phyloP scores from a whole-genome alignment of 257 asterid genomes.

The Parsonsia alboflavescens region DNA sequence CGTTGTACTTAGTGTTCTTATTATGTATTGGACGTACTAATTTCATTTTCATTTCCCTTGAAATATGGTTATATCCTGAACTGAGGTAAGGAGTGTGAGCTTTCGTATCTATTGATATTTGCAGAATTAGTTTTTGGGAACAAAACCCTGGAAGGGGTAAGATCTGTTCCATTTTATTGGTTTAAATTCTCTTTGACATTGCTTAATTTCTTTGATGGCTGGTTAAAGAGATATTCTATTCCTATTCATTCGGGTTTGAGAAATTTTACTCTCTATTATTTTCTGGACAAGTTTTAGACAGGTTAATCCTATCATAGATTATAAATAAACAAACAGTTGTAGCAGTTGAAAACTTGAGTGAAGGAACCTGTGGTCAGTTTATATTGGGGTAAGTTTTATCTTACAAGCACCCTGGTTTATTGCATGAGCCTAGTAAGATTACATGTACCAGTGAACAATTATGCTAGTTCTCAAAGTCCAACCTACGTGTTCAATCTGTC shows the following conservation, averaged over 20 bases:
- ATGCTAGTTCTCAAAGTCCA: no score
- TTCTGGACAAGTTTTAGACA: not conserved
- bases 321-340: no score
- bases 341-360: no score
- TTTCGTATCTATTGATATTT: not conserved
- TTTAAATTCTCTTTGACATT: not conserved
- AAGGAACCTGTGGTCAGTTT: no score
- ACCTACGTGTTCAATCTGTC: no score
- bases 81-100: not conserved
- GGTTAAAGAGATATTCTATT: not conserved
- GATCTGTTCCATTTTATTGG: not conserved
- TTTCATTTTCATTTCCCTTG: not conserved
- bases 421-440: no score
- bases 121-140: not conserved
- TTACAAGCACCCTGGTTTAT: no score
- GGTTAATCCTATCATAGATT: not conserved
- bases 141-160: not conserved
- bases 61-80: not conserved
- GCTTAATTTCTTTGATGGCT: not conserved
- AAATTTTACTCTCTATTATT: not conserved
- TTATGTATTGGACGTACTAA: not conserved
- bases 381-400: no score
- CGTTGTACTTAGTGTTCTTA: not conserved
- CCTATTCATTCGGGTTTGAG: not conserved
- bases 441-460: no score